phyloP scores from a whole-genome alignment of 169 alveolate species.

The Eimeria maxima region DNA sequence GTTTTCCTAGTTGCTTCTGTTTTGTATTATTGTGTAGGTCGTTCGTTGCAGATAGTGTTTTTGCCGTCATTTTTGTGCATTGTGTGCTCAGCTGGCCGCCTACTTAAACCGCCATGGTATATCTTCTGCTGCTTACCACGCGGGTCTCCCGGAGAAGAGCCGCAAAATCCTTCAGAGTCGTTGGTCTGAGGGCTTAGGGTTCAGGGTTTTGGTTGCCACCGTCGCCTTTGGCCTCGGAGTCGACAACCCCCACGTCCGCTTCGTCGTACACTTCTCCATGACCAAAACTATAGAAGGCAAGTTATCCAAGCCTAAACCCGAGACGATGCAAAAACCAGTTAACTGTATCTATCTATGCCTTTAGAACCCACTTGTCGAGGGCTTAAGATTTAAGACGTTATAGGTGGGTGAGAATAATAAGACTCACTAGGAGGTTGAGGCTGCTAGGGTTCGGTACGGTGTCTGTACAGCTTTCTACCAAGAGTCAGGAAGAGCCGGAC shows the following conservation, averaged over 20 bases:
- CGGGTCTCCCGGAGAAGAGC: conserved; percentile 24
- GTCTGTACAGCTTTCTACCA: conserved; percentile 91
- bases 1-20: too few species aligned
- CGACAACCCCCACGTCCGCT: conserved; percentile 98
- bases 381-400: too few species aligned
- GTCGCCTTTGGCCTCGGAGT: conserved; percentile 99
- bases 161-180: conserved; percentile 85
- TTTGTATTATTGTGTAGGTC: not conserved
- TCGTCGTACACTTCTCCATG: conserved; percentile 98
- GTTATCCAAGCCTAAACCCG: conserved; percentile 79
- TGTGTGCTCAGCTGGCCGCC: conserved; percentile 89
- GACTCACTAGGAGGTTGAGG: too few species aligned
- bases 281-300: conserved; percentile 97
- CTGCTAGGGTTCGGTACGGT: not conserved
- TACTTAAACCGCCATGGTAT: conserved; percentile 88
- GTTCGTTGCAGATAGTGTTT: not conserved
- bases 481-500: conserved; percentile 99
- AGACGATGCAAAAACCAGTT: too few species aligned
- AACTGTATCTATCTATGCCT: too few species aligned
- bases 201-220: conserved; percentile 98
- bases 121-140: conserved; percentile 88
- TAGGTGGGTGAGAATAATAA: too few species aligned
- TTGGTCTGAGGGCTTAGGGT: conserved; percentile 92
- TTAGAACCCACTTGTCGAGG: not conserved
- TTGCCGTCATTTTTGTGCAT: not conserved